A percentile compares a stretch with the other conserved stretches of the same genome.
Evolutionary conservation across 495 filamentous ascomycete species (phyloP).

Genomic region (Trichoderma parareesei): DNA sequence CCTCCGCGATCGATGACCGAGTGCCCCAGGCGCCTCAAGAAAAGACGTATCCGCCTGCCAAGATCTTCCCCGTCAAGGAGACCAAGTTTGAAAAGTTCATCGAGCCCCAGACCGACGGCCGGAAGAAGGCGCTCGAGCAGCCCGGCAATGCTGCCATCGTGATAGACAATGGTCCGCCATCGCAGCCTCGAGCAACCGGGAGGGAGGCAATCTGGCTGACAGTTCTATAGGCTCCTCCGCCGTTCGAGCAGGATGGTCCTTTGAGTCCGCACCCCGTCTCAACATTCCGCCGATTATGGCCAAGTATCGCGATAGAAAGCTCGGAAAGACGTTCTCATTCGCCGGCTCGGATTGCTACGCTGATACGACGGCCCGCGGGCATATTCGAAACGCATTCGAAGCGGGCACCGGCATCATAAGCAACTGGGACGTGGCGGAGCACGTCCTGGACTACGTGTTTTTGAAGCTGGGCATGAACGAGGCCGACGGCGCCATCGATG

Average conservation of each 20-base stretch:
- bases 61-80: slow-evolving; percentile 52
- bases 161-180: slow-evolving; percentile 87
- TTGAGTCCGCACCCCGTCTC: slow-evolving; percentile 70
- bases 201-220: not conserved
- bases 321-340: slow-evolving; percentile 81
- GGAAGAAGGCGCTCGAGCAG: slow-evolving; percentile 48
- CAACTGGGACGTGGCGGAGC: slow-evolving; percentile 97
- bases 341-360: slow-evolving; percentile 86
- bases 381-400: slow-evolving; percentile 87
- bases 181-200: not conserved
- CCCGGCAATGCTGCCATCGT: slow-evolving; percentile 65
- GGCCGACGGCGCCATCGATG: slow-evolving; percentile 59
- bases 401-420: slow-evolving; percentile 80
- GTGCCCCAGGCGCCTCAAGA: slow-evolving; percentile 18
- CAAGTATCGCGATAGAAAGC: slow-evolving; percentile 86
- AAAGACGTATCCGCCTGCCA: slow-evolving; percentile 36
- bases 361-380: slow-evolving; percentile 85
- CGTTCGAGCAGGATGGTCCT: slow-evolving; percentile 91
- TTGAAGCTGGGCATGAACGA: slow-evolving; percentile 84
- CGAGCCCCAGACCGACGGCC: slow-evolving; percentile 58
- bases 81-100: slow-evolving; percentile 70
- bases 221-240: slow-evolving; percentile 62
- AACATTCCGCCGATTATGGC: slow-evolving; percentile 82
- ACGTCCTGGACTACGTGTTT: slow-evolving; percentile 84
- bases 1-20: slow-evolving; percentile 32